phyloP scores from a whole-genome alignment of 1,284 basidiomycete species.

The Hymenochaete sp. region DNA sequence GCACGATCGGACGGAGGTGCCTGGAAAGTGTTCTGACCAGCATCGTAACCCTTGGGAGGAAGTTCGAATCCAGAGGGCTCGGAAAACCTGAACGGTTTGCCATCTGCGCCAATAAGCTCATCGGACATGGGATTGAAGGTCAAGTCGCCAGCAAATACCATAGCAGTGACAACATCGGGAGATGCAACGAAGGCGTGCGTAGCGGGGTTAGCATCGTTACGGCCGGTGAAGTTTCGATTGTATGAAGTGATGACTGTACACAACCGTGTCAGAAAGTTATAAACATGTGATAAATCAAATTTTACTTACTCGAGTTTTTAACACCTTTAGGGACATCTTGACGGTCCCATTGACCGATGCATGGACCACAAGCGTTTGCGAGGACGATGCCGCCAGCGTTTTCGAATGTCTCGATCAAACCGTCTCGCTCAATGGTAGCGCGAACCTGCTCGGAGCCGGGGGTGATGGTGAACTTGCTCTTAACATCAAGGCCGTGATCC shows the following conservation, averaged over 20 bases:
- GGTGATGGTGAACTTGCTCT: conserved; percentile 96
- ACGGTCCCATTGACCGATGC: conserved; percentile 99
- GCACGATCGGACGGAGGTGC: conserved; percentile 83
- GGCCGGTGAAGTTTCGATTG: conserved; percentile 99
- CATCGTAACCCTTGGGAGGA: conserved; percentile 91
- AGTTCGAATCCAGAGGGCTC: conserved; percentile 88
- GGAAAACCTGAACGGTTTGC: conserved; percentile 96
- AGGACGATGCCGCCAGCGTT: conserved; percentile 86
- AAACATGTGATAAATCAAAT: conserved; percentile 10
- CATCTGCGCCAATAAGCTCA: conserved; percentile 80
- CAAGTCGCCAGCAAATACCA: conserved; percentile 90
- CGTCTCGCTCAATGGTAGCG: conserved; percentile 95
- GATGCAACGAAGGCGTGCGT: conserved; percentile 99
- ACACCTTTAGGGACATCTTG: conserved; percentile 95
- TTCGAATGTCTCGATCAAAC: conserved; percentile 85
- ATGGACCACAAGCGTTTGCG: conserved; percentile 98
- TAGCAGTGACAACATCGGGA: conserved; percentile 95
- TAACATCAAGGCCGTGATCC: conserved; percentile 79
- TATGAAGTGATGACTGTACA: conserved; percentile 89
- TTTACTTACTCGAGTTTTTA: conserved; percentile 76
- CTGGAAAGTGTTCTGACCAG: conserved; percentile 97
- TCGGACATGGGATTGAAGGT: conserved; percentile 98
- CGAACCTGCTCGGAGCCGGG: conserved; percentile 98
- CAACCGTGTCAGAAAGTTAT: conserved; percentile 2
- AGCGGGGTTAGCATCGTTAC: conserved; percentile 98